A percentile compares a stretch with the other conserved stretches of the same genome.
Evolutionary conservation across 306 rosid genomes (phyloP).

Genomic region (Vigna unguiculata): DNA sequence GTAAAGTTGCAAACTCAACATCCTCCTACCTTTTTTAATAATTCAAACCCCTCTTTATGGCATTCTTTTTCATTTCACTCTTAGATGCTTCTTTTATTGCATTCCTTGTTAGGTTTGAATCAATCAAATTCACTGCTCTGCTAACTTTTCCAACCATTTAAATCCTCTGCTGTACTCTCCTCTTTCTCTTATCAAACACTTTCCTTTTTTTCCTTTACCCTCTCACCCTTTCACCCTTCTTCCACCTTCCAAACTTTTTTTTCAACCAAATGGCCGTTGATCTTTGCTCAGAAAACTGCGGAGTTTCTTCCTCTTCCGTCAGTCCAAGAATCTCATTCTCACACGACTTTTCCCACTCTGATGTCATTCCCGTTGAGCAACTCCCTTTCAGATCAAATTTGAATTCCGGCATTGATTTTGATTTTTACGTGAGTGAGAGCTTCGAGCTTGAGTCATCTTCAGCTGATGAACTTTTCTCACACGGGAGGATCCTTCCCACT

Average conservation of each 20-base stretch:
- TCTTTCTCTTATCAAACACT: constrained; percentile 18
- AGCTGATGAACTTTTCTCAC: constrained; percentile 88
- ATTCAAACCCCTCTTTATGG: constrained; percentile 28
- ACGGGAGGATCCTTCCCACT: constrained; percentile 74
- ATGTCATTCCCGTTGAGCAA: constrained; percentile 66
- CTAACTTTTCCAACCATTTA: constrained; percentile 44
- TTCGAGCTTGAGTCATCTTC: constrained; percentile 71
- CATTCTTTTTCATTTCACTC: constrained; percentile 23
- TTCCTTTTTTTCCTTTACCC: constrained; percentile 6
- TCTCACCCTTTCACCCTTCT: not conserved
- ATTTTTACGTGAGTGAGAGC: constrained; percentile 66
- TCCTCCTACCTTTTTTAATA: constrained; percentile 22
- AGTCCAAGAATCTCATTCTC: constrained; percentile 95
- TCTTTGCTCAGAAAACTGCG: constrained; percentile 61
- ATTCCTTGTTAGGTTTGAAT: constrained; percentile 45
- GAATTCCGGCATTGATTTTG: constrained; percentile 70
- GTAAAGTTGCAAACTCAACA: constrained; percentile 33
- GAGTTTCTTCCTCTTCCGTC: constrained; percentile 33
- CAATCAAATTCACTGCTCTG: constrained; percentile 47
- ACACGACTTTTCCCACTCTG: constrained; percentile 68
- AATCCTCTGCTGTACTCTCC: not conserved
- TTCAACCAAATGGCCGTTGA: constrained; percentile 65
- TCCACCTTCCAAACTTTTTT: not conserved
- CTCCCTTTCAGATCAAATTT: constrained; percentile 65
- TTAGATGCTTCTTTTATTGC: constrained; percentile 44